Evolutionary conservation across 306 rosid species (phyloP).

Genomic region (Sindora glabra): DNA sequence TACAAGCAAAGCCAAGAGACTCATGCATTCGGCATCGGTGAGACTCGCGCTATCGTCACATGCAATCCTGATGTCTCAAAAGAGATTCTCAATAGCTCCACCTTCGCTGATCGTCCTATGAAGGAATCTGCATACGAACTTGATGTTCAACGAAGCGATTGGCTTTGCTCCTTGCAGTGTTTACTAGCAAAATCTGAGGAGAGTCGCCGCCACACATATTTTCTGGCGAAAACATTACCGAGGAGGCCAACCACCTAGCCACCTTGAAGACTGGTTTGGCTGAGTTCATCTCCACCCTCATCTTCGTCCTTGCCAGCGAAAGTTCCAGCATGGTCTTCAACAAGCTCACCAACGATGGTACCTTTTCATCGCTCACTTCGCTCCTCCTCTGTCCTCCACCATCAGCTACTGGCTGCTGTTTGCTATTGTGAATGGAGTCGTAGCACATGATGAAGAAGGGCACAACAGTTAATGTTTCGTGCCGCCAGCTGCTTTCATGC

Average conservation of each 20-base stretch:
- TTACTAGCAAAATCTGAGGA: constrained; percentile 74
- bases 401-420: too few relatives aligned
- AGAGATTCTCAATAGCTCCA: constrained; percentile 66
- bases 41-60: constrained; percentile 60
- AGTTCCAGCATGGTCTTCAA: constrained; percentile 79
- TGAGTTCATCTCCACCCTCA: constrained; percentile 80
- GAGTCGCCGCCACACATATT: constrained; percentile 68
- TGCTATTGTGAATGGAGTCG: too few relatives aligned
- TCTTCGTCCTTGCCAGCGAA: constrained; percentile 87
- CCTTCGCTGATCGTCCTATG: constrained; percentile 78
- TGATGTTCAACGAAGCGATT: constrained; percentile 84
- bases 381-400: too few relatives aligned
- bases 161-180: constrained; percentile 87
- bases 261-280: constrained; percentile 63
- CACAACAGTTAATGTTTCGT: too few relatives aligned
- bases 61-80: constrained; percentile 64
- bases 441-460: too few relatives aligned
- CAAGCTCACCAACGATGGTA: constrained; percentile 53
- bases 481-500: too few relatives aligned
- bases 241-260: constrained; percentile 55
- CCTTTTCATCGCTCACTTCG: constrained; percentile 45
- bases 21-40: constrained; percentile 82
- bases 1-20: constrained; percentile 52
- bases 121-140: constrained; percentile 81
- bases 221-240: constrained; percentile 78